Base-by-base conservation (phyloP, 495 filamentous ascomycete genomes). In the Hyaloscypha hepaticicola region DNA sequence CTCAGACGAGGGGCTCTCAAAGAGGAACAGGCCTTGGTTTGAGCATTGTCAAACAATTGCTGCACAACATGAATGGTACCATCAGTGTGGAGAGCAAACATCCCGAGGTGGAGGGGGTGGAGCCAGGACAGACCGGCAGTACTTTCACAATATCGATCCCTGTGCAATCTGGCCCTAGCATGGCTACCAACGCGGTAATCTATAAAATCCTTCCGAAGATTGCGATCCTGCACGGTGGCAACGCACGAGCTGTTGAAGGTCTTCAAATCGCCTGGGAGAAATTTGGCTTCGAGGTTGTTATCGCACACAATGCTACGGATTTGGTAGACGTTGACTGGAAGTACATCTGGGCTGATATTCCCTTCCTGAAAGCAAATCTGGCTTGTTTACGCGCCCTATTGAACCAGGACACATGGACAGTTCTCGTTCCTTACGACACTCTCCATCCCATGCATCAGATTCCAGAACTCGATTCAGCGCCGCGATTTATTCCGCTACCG, bases 21-120 rank as follows among this genome's bases (percentile, higher is more conserved):
- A 58, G 65, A 52, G 83, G 83, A 0, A 79, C 81, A 3, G 83
- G 83, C 4, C 72, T 82, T 0, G 80, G 80, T 0, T 67, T 84
- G 8, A 79, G 77, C 51, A 77, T 85, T 34, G 78, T 83, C 6
- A 76, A 78, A 26, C 77, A 83, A 31, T 69, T 84, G 6, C 71
- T 86, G 1, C 71, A 75, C 26, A 77, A 73, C 14, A 72, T 86
- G 6, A 72, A 74, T 27, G 83, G 82, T 0, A 69, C 72, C 4
- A 75, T 85, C 26, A 75, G 78, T 1, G 71, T 84, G 1, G 72
- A 77, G 21, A 84, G 81, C 63, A 72, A 78, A n/a, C 66, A 72
- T 59, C 41, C 64, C 29, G 66, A 70, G 63, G 57, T 48, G 38
- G 63, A 56, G 34, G 53, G 52, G 24, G 55, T 70, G 16, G 59